A percentile compares a stretch with the other conserved stretches of the same genome.
These are phyloP conservation scores for Colletotrichum chlorophyti DNA, from an alignment of 2,329 filamentous ascomycete species.

Conservation along the genomic window DNA sequence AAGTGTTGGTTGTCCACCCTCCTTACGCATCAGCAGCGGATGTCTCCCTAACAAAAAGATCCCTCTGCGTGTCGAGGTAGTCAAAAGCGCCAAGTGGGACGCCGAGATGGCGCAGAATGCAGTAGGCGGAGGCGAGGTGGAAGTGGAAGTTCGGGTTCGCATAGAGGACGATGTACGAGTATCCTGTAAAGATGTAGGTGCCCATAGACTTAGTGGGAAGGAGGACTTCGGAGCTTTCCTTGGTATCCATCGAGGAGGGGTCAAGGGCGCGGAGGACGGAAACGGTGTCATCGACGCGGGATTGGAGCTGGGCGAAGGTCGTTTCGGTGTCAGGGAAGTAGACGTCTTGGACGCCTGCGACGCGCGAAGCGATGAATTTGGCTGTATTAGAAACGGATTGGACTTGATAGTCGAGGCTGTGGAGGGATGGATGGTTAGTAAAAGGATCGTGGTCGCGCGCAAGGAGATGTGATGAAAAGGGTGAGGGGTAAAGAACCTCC, in stretches of 20 bases:
- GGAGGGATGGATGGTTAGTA: neutral
- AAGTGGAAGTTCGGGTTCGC: constrained; percentile 67
- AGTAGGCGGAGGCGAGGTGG: constrained; percentile 63
- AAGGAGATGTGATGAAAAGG: neutral
- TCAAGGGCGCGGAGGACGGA: constrained; percentile 38
- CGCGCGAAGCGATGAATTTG: constrained; percentile 29
- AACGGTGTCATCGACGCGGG: constrained; percentile 32
- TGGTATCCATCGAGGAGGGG: constrained; percentile 26
- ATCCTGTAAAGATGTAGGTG: constrained; percentile 37
- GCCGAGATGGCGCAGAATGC: constrained; percentile 61
- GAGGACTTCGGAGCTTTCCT: constrained; percentile 32
- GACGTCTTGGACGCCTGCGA: constrained; percentile 19
- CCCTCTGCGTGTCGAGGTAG: constrained; percentile 44
- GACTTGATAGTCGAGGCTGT: constrained; percentile 31
- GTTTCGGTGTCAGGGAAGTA: constrained; percentile 30
- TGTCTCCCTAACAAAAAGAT: constrained; percentile 17
- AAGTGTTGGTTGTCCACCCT: too few species aligned
- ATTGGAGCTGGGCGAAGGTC: constrained; percentile 18
- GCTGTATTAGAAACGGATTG: constrained; percentile 32
- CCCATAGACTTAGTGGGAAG: constrained; percentile 34
- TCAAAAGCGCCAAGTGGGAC: constrained; percentile 65
- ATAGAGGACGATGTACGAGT: constrained; percentile 50
- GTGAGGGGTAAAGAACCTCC: constrained; percentile 14
- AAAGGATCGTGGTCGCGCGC: too few species aligned
- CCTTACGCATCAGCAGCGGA: too few species aligned